Evolutionary conservation across 805 yeast genomes (phyloP).

Genomic region (Kregervanrija pseudodelftensis): DNA sequence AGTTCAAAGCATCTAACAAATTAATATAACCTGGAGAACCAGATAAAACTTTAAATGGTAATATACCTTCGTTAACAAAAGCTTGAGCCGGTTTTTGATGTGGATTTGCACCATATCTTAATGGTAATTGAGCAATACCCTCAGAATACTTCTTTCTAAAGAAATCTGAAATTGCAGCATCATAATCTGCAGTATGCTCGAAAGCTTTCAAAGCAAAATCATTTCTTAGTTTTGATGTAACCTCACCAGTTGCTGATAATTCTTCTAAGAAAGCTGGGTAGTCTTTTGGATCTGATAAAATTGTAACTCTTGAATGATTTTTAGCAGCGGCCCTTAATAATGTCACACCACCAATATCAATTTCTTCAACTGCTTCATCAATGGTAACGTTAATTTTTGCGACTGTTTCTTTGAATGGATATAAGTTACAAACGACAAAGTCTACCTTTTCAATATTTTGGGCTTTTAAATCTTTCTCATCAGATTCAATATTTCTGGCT

Average conservation of each 20-base stretch:
- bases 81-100: slow-evolving; percentile 99
- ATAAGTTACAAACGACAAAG: slow-evolving; percentile 93
- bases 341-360: slow-evolving; percentile 98
- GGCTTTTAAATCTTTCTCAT: slow-evolving; percentile 77
- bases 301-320: slow-evolving; percentile 94
- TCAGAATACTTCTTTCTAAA: slow-evolving; percentile 97
- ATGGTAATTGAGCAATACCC: slow-evolving; percentile 79
- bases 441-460: slow-evolving; percentile 96
- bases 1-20: slow-evolving; percentile 90
- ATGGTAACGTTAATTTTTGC: slow-evolving; percentile 93
- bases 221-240: slow-evolving; percentile 69
- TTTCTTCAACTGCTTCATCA: slow-evolving; percentile 96
- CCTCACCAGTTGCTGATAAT: slow-evolving; percentile 55
- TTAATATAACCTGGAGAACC: slow-evolving; percentile 99
- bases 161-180: slow-evolving; percentile 90
- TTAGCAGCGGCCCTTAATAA: slow-evolving; percentile 97
- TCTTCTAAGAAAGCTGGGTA: slow-evolving; percentile 84
- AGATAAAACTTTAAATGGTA: slow-evolving; percentile 87
- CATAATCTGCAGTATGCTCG: slow-evolving; percentile 98
- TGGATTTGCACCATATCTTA: slow-evolving; percentile 98
- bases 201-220: slow-evolving; percentile 91
- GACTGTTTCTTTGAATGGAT: slow-evolving; percentile 96
- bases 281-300: slow-evolving; percentile 90
- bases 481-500: slow-evolving; percentile 88
- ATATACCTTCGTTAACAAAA: slow-evolving; percentile 73